Evolutionary conservation across 345 rosid species (phyloP).

Genomic region (Hibiscus trionum): DNA sequence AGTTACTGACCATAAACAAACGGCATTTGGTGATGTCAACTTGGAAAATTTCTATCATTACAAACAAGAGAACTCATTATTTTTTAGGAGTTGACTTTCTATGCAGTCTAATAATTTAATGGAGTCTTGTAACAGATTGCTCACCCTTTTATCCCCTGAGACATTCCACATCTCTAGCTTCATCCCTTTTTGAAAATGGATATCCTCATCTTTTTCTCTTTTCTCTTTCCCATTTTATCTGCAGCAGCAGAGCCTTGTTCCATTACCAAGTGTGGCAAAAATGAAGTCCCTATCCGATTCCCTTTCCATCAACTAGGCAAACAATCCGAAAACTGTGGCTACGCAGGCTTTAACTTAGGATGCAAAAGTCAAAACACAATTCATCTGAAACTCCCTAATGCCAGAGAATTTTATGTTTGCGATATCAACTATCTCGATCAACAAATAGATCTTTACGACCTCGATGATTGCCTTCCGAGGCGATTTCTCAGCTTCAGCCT

Average conservation of each 20-base stretch:
- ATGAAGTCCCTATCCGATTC: constrained; percentile 38
- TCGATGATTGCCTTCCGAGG: constrained; percentile 46
- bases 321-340: constrained; percentile 40
- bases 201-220: constrained; percentile 28
- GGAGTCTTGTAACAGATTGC: neutral
- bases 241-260: constrained; percentile 29
- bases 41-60: too few relatives aligned
- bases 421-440: constrained; percentile 40
- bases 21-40: too few relatives aligned
- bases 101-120: too few relatives aligned
- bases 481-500: constrained; percentile 44
- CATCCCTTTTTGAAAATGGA: constrained; percentile 22
- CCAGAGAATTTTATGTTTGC: constrained; percentile 49
- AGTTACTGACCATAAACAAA: too few relatives aligned
- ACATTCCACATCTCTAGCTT: neutral
- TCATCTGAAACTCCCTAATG: constrained; percentile 35
- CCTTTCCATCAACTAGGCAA: constrained; percentile 41
- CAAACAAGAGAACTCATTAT: too few relatives aligned
- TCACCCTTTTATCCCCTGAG: neutral
- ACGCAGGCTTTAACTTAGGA: constrained; percentile 42
- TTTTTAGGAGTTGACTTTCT: too few relatives aligned
- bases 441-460: constrained; percentile 33
- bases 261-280: constrained; percentile 26
- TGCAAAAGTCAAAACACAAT: constrained; percentile 28
- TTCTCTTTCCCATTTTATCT: constrained; percentile 21